These are phyloP conservation scores for Paxillus involutus DNA, from an alignment of 768 basidiomycete species.

Conservation along the genomic window DNA sequence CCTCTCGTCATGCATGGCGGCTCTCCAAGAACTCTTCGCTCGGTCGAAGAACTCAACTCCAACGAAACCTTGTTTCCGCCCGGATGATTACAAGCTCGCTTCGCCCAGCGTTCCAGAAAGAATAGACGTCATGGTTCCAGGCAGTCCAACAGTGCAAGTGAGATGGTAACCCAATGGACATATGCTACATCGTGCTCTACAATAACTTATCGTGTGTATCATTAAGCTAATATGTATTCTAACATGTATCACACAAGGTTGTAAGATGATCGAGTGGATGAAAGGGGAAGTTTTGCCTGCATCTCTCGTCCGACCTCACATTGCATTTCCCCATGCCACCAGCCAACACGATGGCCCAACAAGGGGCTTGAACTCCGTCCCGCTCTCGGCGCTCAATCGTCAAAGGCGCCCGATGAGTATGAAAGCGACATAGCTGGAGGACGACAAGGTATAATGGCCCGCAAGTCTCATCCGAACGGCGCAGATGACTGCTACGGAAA, in stretches of 20 bases:
- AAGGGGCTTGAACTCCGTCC: too few species aligned
- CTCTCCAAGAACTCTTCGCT: conserved; percentile 22
- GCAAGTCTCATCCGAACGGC: not conserved
- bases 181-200: conserved; percentile 10
- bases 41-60: conserved; percentile 8
- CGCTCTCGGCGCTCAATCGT: too few species aligned
- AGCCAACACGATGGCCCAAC: not conserved
- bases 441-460: not conserved
- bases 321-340: not conserved
- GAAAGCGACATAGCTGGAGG: not conserved
- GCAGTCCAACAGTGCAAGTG: conserved; percentile 20
- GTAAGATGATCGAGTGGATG: not conserved
- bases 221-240: conserved; percentile 9
- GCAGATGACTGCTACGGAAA: not conserved
- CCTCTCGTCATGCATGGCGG: conserved; percentile 15
- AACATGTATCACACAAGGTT: conserved; percentile 1
- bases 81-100: not conserved
- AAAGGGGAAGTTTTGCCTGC: not conserved
- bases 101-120: conserved; percentile 4
- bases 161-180: conserved; percentile 14
- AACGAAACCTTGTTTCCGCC: conserved; percentile 10
- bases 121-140: conserved; percentile 18
- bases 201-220: conserved; percentile 11
- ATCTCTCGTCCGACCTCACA: too few species aligned
- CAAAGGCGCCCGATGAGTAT: not conserved